phyloP scores from a whole-genome alignment of 208 protist species.

The Balamuthia mandrillaris region DNA sequence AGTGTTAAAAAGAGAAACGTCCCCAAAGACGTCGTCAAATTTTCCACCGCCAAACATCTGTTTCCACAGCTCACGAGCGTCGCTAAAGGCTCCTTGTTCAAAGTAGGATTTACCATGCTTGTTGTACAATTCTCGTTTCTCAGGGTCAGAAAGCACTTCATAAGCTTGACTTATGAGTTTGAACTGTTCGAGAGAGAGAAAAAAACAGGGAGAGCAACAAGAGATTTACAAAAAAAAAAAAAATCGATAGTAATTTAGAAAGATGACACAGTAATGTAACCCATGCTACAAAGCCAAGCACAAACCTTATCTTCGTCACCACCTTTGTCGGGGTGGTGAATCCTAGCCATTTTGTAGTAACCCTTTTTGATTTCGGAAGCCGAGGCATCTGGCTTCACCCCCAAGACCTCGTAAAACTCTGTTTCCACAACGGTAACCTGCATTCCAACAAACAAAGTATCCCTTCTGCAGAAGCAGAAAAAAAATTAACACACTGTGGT shows the following conservation, averaged over 20 bases:
- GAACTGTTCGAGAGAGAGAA: neutral
- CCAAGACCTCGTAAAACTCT: slow-evolving; percentile 31
- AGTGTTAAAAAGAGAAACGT: neutral
- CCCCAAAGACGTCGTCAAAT: slow-evolving; percentile 34
- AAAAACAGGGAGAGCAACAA: neutral
- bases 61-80: slow-evolving; percentile 29
- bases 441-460: too few relatives aligned
- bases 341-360: slow-evolving; percentile 5
- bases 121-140: slow-evolving; percentile 5
- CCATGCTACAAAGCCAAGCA: too few relatives aligned
- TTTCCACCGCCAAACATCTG: slow-evolving; percentile 37
- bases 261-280: neutral
- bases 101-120: slow-evolving; percentile 27
- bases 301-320: slow-evolving; percentile 29
- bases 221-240: neutral
- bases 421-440: slow-evolving; percentile 34
- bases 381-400: neutral
- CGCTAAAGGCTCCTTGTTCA: slow-evolving; percentile 29
- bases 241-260: neutral
- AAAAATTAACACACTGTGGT: too few relatives aligned
- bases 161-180: slow-evolving; percentile 19
- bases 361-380: slow-evolving; percentile 27
- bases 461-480: too few relatives aligned
- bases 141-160: slow-evolving; percentile 25
- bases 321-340: slow-evolving; percentile 34